Evolutionary conservation across 148 eudicot species (phyloP).

Genomic region (Euryodendron excelsum): DNA sequence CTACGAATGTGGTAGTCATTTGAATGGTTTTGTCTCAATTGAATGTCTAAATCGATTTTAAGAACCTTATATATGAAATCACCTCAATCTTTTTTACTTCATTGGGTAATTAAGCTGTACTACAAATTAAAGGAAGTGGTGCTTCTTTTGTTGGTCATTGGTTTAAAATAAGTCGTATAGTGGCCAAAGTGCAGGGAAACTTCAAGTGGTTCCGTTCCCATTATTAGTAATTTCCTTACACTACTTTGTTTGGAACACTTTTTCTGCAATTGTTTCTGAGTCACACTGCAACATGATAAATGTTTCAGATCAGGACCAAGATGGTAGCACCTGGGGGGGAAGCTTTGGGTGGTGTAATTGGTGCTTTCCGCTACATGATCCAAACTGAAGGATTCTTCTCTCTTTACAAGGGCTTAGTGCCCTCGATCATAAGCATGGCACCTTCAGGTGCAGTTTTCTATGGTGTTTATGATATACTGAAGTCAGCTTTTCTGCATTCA

Average conservation of each 20-base stretch:
- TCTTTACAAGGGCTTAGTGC: conserved; percentile 88
- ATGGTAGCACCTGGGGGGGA: conserved; percentile 99
- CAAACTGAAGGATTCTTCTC: conserved; percentile 92
- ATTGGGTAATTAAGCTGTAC: not conserved
- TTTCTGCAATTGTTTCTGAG: not conserved
- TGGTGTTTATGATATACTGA: conserved; percentile 90
- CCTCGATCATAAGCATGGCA: conserved; percentile 91
- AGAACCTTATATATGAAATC: not conserved
- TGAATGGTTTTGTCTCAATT: not conserved
- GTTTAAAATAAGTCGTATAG: not conserved
- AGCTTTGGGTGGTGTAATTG: conserved; percentile 87
- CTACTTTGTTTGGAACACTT: not conserved
- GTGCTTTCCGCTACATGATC: conserved; percentile 77
- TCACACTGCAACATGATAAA: conserved; percentile 12
- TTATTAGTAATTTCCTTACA: not conserved
- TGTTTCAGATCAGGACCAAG: conserved; percentile 75
- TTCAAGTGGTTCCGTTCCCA: not conserved
- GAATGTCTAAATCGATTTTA: not conserved
- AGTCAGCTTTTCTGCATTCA: conserved; percentile 83
- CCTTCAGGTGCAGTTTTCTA: conserved; percentile 97
- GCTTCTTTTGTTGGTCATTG: not conserved
- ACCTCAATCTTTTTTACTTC: not conserved
- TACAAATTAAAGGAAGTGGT: not conserved
- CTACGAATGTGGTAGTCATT: not conserved
- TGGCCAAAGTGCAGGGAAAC: not conserved